Base-by-base conservation (phyloP, 2,329 filamentous ascomycete species). In the Penicillium hordei region DNA sequence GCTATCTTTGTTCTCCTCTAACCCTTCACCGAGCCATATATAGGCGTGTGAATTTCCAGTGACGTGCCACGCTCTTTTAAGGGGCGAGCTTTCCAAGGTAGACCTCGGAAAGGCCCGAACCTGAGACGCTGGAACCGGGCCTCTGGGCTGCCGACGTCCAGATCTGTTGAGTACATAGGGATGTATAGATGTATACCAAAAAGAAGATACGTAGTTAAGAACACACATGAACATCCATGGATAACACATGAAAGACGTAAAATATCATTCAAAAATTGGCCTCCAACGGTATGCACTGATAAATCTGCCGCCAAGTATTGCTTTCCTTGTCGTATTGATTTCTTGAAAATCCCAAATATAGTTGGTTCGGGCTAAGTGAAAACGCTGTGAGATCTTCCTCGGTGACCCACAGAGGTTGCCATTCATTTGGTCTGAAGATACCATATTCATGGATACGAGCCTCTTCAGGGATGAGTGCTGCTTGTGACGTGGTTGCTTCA, bases 381-480 rank as follows among this genome's bases (percentile, higher is more conserved):
- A 46, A 46, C 4, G 29, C 7, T 12, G 45, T 13, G 3, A 48
- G 13, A 34, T 48, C 29, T 48, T 48, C 9, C 8, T 48, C 19
- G 1, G 45, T 34, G 45, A 48, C 34, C 45, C 45, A 48, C 5
- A 15, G 15, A 34, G 45, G 45, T 34, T 34, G 45, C 8, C 29
- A 48, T 15, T 48, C 29, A 25, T 48, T 48, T 5, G 60, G 55
- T 19, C 57, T 54, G 44, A 73, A 71, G 10, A 69, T 50, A 21
- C 59, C 57, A 42, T 65, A 59, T 0, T 61, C 63, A 17, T 48
- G 54, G 23, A 73, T 60, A 4, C 70, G 70, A 15, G 65, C 67
- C 36, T 66, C 65, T 55, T 65, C 60, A 0, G 67, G 65, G 4
- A 68, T 57, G 29, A 49, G 8, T 4, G 12, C 34, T 34, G 52